Evolutionary conservation across 2,329 filamentous ascomycete species (phyloP).

Genomic region (Talaromyces rugulosus): DNA sequence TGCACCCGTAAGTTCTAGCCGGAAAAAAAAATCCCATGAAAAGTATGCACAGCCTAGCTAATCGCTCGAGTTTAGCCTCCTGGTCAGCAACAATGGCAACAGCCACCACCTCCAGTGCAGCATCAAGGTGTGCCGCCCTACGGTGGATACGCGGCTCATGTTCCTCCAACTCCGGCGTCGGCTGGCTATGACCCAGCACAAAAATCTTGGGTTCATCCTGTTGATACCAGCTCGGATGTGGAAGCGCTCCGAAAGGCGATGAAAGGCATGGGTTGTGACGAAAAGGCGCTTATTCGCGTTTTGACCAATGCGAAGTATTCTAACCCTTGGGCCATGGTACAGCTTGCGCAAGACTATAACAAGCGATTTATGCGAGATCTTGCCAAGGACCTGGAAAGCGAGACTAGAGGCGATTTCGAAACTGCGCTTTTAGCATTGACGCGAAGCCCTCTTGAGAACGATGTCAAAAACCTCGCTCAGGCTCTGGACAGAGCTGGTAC

Average conservation of each 20-base stretch:
- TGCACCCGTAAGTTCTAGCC: neutral
- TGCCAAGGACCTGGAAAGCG: conserved; percentile 71
- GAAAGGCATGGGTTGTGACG: conserved; percentile 91
- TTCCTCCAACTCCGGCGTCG: conserved; percentile 61
- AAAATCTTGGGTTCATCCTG: conserved; percentile 48
- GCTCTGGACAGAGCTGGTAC: conserved; percentile 78
- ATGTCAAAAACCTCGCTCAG: conserved; percentile 65
- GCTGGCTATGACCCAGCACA: conserved; percentile 71
- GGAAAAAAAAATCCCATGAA: neutral
- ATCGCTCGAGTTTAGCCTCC: neutral
- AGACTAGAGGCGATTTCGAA: conserved; percentile 71
- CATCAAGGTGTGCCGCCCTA: conserved; percentile 18
- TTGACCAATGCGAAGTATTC: conserved; percentile 55
- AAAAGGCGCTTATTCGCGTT: conserved; percentile 67
- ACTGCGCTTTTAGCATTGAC: conserved; percentile 68
- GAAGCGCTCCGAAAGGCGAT: conserved; percentile 73
- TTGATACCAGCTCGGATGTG: conserved; percentile 66
- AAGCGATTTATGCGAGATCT: conserved; percentile 63
- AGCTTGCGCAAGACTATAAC: conserved; percentile 64
- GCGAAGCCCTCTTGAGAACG: conserved; percentile 73
- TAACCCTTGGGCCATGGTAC: conserved; percentile 72
- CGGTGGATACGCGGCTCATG: conserved; percentile 17
- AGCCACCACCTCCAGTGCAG: neutral
- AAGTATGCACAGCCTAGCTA: neutral
- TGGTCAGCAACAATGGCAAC: neutral